Evolutionary conservation across 2,329 filamentous ascomycete species (phyloP), one percentile per base, ranked within the genome.

Genomic region (Xylaria sp.): DNA sequence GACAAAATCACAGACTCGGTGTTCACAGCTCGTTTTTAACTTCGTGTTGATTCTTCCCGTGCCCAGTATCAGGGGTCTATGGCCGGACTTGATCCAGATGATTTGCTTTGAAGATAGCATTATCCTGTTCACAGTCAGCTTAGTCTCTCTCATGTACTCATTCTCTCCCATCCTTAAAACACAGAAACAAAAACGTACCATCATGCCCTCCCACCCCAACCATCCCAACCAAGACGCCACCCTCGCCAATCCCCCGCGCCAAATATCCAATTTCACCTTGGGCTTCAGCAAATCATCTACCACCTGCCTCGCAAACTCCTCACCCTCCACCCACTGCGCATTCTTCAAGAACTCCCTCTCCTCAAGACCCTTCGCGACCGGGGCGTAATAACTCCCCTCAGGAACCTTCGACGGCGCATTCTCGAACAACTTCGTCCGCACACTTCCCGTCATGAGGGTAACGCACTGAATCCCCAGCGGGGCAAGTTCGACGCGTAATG

Each of bases 391-490:
- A 52, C 70, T 73, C 0, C 56, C 62, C 42, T 68, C 69, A 3
- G 71, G 72, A 11, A 74, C 49, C 42, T 56, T 61, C 13, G 64
- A 55, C 47, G 63, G 64, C 13, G 64, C 61, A 44, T 72, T 71
- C n/a, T 63, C 59, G 52, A 63, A 69, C n/a, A 73, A 59, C 46
- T 65, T 66, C 1, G 68, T 68, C n/a, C 61, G 55, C 55, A 74
- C 72, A 23, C 65, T 63, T 2, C 72, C 72, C 23, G 69, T 71
- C 57, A 72, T 59, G 8, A 73, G 23, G 5, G 68, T 70, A 7
- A 73, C 67, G 30, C 72, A 68, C 11, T 62, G 51, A 7, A 74
- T 69, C 16, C 72, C 72, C 3, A 74, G 62, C 6, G 71, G 71
- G 6, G 66, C 67, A 4, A 74, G 65, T 61, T 74, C 71, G 23